Evolutionary conservation across 306 rosid genomes (phyloP), one percentile per base, ranked within the genome.

Genomic region (Lablab purpureus): DNA sequence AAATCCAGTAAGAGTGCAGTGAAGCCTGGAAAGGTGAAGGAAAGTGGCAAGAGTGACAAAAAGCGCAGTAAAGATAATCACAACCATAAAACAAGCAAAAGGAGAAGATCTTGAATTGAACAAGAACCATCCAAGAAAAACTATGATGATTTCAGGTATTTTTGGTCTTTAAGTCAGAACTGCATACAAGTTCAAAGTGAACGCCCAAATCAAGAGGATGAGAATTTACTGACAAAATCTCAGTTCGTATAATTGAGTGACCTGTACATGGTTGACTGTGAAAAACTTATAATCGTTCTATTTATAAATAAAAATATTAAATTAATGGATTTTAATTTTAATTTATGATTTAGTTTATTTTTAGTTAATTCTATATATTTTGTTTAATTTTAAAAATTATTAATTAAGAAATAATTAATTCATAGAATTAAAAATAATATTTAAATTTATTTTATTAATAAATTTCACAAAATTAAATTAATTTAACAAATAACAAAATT

Each of bases 71-170:
- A 71, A 58, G 86, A 85, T 43, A 81, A 52, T 43, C 81, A 66
- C 32, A 83, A 66, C 68, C 58, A 82, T 46, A 91, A 82, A 60
- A 88, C 91, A 51, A 76, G 85, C 78, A 87, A 88, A 72, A 90
- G 67, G 86, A 87, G 71, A 78, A 92, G 84, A 77, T 78, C 87
- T 59, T 75, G 15, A 51, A 19, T 55, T 55, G 32, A 67, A 14
- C 10, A 46, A 78, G 11, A 78, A 60, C 46, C 80, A 64, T 27
- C 49, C 49, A 43, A 43, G 10, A 7, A 10, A 7, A n/a, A 43
- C 3, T 11, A 5, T 11, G 45, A 43, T 3, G 17, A 12, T 43
- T 41, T 2, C 47, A 43, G 49, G 49, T 1, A 62, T 52, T 71
- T 19, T 60, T 37, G 54, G 63, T 58, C 66, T 19, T 40, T 67